Evolutionary conservation across 768 basidiomycete genomes (phyloP), one percentile per base, ranked within the genome.

Genomic region (Cubamyces lactineus): DNA sequence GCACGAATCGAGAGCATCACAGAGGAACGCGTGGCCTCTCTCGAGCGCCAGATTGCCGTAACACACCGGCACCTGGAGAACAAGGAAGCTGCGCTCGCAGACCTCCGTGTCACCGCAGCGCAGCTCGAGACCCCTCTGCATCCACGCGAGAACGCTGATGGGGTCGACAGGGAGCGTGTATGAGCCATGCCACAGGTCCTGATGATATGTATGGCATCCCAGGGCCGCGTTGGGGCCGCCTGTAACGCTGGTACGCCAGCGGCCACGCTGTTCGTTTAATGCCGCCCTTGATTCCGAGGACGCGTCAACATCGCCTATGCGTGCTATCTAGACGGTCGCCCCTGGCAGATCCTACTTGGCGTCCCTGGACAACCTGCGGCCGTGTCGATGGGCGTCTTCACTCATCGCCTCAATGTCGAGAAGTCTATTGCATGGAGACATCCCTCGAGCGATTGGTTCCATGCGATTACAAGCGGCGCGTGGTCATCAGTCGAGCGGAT

Each of bases 1-100:
- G 43, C 50, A 24, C 54, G 59, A 19, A 45, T 57, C 9, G 64
- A 61, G 28, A 53, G 45, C 46, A 24, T 41, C 6, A 30, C 64
- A 5, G 39, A 53, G 21, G 59, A 38, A 43, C 57, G 66, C 28
- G 40, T 67, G 19, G 57, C 59, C 5, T 13, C 50, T 1, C 43
- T 66, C 52, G 67, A 66, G 52, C 63, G 52, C 6, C 59, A 66
- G 45, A 42, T 64, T 3, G 53, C 42, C 5, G 53, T 38, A 13
- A 56, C 61, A 21, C 57, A 52, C 23, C 62, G 57, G 23, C 55
- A 63, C 15, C 53, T 68, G 1, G 62, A 56, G 19, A 57, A 57
- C 5, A 53, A 52, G 41, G 55, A 68, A 30, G 64, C 55, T 43
- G 53, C 49, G 43, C 57, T 68, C 26, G 40, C 41, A 7, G 52